Conservation (phyloP, 2,329 filamentous ascomycete genomes). For the Hypoxylon sp. region DNA sequence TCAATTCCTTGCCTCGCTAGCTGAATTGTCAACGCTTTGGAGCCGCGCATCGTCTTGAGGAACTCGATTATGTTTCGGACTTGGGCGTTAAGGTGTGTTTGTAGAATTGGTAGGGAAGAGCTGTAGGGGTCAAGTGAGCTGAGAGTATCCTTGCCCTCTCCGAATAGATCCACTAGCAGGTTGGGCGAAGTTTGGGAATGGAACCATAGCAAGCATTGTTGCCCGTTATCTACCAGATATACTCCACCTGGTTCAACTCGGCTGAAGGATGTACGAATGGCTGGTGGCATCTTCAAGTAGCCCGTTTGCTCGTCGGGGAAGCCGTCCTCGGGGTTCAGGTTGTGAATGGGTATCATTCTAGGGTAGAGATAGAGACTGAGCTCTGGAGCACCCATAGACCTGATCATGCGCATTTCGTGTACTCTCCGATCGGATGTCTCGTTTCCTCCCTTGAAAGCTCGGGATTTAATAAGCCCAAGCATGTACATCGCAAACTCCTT, state of each 20-base stretch:
- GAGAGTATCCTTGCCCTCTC: constrained; percentile 78
- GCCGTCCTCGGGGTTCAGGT: constrained; percentile 87
- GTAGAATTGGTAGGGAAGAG: constrained; percentile 83
- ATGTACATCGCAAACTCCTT: constrained; percentile 99
- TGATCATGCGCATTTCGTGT: constrained; percentile 91
- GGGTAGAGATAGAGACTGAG: constrained; percentile 95
- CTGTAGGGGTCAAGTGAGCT: constrained; percentile 86
- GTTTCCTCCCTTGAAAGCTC: constrained; percentile 92
- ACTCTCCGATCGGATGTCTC: constrained; percentile 92
- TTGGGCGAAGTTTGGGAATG: constrained; percentile 94
- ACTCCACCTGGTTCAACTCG: constrained; percentile 93
- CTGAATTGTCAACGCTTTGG: constrained; percentile 90
- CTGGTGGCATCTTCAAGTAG: constrained; percentile 85
- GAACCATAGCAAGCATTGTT: constrained; percentile 91
- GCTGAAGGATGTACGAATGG: constrained; percentile 86
- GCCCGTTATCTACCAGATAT: constrained; percentile 96
- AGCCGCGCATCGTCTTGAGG: constrained; percentile 82
- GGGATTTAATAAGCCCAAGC: constrained; percentile 88
- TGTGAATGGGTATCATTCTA: constrained; percentile 92
- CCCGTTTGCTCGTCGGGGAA: constrained; percentile 91
- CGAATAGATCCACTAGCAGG: constrained; percentile 90
- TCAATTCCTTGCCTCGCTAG: constrained; percentile 93
- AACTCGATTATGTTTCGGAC: constrained; percentile 94
- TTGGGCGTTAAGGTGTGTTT: constrained; percentile 95
- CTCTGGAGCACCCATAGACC: constrained; percentile 87